Percentiles rank a stretch among this genome's conserved stretches.
Evolutionary conservation across 78 protist genomes (phyloP).

Genomic region (Bigelowiella natans): DNA sequence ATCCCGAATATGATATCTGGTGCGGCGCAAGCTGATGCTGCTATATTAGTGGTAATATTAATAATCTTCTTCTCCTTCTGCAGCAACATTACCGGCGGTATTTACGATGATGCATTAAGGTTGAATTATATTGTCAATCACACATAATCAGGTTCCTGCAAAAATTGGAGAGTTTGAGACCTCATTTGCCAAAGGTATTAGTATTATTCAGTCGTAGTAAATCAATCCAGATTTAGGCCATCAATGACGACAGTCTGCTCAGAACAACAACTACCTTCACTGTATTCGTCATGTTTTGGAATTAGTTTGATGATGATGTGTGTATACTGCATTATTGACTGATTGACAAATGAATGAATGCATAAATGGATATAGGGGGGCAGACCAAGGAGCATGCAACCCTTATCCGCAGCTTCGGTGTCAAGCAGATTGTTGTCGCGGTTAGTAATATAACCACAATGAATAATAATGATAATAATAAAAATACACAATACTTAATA

Average conservation of each 20-base stretch:
- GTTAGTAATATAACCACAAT: constrained; percentile 43
- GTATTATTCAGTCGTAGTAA: no score
- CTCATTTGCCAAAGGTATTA: background rate
- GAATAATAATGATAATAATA: background rate
- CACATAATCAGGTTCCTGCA: background rate
- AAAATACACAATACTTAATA: background rate
- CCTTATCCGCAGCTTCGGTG: constrained; percentile 43
- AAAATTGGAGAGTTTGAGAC: background rate
- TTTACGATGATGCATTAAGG: no score
- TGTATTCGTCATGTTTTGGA: no score
- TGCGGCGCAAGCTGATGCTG: constrained; percentile 78
- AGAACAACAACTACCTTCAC: no score
- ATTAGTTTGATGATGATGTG: background rate
- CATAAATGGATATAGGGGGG: constrained; percentile 39
- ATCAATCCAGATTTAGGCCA: no score
- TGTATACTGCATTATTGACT: background rate
- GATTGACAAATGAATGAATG: background rate
- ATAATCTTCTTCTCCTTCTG: no score
- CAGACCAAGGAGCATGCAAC: constrained; percentile 58
- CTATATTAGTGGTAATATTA: constrained; percentile 41
- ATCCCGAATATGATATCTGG: constrained; percentile 99
- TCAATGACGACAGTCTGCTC: no score
- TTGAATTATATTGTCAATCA: background rate
- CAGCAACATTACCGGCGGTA: no score
- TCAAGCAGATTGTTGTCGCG: constrained; percentile 40